Base-by-base conservation (phyloP, 371 early-diverging fungal genomes). In the Apophysomyces trapeziformis region DNA sequence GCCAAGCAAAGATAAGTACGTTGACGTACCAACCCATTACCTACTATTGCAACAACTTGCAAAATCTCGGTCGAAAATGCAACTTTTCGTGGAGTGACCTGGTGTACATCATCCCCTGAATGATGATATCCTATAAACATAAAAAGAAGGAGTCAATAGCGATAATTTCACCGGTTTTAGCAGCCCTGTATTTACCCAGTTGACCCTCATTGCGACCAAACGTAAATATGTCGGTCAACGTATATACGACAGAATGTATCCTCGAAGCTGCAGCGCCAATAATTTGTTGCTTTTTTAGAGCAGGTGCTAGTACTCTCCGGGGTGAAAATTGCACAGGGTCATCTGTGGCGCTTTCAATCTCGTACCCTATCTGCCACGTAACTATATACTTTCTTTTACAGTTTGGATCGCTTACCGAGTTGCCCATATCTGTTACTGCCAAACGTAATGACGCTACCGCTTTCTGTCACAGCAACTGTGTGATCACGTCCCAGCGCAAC, bases 171-270 rank as follows among this genome's bases (percentile, higher is more conserved):
- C 45, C 41, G 6, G 1, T 21, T 36, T 38, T 26, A 12, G 43
- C 32, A 14, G 46, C n/a, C 0, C 13, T 14, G 2, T 3, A 0
- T 62, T 62, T 67, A 75, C 90, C 92, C n/a, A 94, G 73, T 65
- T 94, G 94, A 0, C 94, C 94, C 59, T 83, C 79, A 67, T 91
- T 91, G 39, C 79, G 69, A 0, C 94, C 94, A 84, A 91, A 94
- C 0, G 92, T 90, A 63, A 83, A 92, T 0, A 94, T 56, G 18
- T 88, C 82, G 0, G 70, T 72, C 6, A 70, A 57, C 3, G 90
- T 86, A 63, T 86, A 84, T 0, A 87, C 87, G 12, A 80, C 91
- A 0, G 93, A 83, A 66, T 94, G 94, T 61, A 86, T 80, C 57
- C 80, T 81, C 0, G 92, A 89, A 1, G 92, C 92, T 26, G 92